Base-by-base conservation (phyloP, 2,329 filamentous ascomycete genomes). In the Cercospora berteroae region DNA sequence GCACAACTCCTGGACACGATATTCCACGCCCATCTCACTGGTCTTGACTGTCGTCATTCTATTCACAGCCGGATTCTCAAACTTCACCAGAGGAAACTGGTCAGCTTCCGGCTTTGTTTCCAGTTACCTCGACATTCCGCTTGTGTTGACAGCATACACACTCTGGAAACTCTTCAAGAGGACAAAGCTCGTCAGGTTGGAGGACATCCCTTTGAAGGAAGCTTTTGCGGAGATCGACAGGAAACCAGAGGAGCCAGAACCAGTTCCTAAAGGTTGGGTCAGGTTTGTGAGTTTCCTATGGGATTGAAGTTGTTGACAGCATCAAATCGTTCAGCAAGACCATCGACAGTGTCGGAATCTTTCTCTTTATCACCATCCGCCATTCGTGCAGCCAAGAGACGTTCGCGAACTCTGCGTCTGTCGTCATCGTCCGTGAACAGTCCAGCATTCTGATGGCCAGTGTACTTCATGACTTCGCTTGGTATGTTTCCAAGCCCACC, bases 1-100 rank as follows among this genome's bases (percentile, higher is more conserved):
- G 73, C 73, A 85, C 63, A 79, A 78, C n/a, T 63, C 65, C 10
- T 80, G 78, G 77, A 80, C 77, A 1, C 70, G 71, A 23, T 79
- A 74, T 59, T 76, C 75, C 1, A 78, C 77, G 2, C 77, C 77
- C 0, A 58, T 72, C 0, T 77, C 78, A 23, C 69, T 80, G 4
- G 56, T 70, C 16, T 64, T 76, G 60, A 75, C 74, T 48, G 66
- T 76, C 10, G 56, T 73, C 9, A 75, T 76, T 59, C 62, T 76
- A 9, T 72, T 76, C 55, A 75, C 78, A 0, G 70, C 69, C 10
- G 75, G 75, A 1, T 76, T 74, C 48, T 42, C 70, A 5, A 73
- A 73, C 23, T 76, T 76, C 69, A 76, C 74, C 5, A 73, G 44
- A 44, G 71, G 71, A 0, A 69, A 69, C 8, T 75, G 74, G 74